Percentiles rank a stretch among this genome's conserved stretches.
These are phyloP conservation scores for Neonectria magnoliae DNA, from an alignment of 2,329 filamentous ascomycete species.

Conservation along the genomic window DNA sequence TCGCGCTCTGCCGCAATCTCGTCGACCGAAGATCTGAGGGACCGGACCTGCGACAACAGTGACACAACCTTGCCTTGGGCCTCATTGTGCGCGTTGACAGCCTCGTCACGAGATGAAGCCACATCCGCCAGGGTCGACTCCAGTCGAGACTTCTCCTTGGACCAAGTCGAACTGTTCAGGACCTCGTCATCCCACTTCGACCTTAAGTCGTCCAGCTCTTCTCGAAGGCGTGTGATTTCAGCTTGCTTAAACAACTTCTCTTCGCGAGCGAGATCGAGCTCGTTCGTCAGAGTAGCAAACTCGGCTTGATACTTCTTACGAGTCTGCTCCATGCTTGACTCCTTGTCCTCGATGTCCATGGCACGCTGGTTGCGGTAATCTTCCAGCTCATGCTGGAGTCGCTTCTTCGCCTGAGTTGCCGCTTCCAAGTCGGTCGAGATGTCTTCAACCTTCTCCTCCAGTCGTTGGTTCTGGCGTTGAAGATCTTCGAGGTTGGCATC, in stretches of 20 bases:
- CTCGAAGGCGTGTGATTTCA: conserved; percentile 88
- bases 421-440: conserved; percentile 88
- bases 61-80: conserved; percentile 93
- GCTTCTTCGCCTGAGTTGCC: conserved; percentile 88
- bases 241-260: conserved; percentile 86
- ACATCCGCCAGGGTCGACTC: conserved; percentile 91
- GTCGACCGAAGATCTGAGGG: conserved; percentile 83
- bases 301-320: conserved; percentile 97
- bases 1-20: conserved; percentile 89
- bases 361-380: conserved; percentile 95
- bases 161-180: conserved; percentile 96
- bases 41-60: conserved; percentile 88
- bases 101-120: conserved; percentile 91
- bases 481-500: conserved; percentile 88
- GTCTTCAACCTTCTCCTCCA: conserved; percentile 92
- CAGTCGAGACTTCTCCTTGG: conserved; percentile 93
- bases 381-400: conserved; percentile 95
- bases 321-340: conserved; percentile 95
- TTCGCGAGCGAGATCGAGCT: conserved; percentile 92
- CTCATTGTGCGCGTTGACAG: conserved; percentile 91
- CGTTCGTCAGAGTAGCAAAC: conserved; percentile 87
- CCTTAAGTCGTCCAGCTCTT: conserved; percentile 93
- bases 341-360: conserved; percentile 97
- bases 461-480: conserved; percentile 86
- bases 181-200: conserved; percentile 99